Base-by-base conservation (phyloP, 2,329 filamentous ascomycete genomes). In the Cytospora schulzeri region DNA sequence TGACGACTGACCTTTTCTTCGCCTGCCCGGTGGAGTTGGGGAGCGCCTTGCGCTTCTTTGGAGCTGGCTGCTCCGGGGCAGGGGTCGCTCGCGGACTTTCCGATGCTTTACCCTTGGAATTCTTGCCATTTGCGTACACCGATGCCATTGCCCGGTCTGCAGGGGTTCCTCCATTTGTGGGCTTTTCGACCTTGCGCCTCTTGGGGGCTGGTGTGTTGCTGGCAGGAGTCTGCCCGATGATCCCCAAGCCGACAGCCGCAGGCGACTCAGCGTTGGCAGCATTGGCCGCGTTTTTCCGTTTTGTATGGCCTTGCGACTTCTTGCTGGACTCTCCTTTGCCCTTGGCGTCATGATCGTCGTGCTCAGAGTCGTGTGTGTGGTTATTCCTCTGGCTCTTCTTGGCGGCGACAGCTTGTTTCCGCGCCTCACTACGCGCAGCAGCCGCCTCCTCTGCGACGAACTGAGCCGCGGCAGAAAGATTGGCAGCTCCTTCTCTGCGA, bases 361-460 rank as follows among this genome's bases (percentile, higher is more conserved):
- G 88, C 71, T 97, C 92, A 0, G 90, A 91, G 68, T 96, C 92
- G 38, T 85, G 83, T 66, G 90, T 87, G 53, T 90, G 87, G 26
- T 72, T 73, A 60, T 80, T 82, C 72, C 88, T 89, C 68, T 86
- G 85, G 68, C 88, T 90, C 74, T 91, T 92, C 72, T 91, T 91
- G 50, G 90, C 90, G 68, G 89, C 84, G 66, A 93, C 82, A 26
- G 92, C 91, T 76, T 96, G 92, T 73, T 94, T 92, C 68, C 92
- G 85, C 38, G 90, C 89, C 73, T 96, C 93, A 74, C 92, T 95
- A 70, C 93, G 87, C 63, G 91, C 89, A 15, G 92, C 91, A 15
- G 91, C 91, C 24, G 91, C 91, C 75, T 97, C 93, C 41, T 90
- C 91, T 60, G 93, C 93, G 62, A 95, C 84, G 53, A 91, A 84